These are phyloP conservation scores for Phlebiopsis flavidoalba DNA, from an alignment of 768 basidiomycete species.

Conservation along the genomic window DNA sequence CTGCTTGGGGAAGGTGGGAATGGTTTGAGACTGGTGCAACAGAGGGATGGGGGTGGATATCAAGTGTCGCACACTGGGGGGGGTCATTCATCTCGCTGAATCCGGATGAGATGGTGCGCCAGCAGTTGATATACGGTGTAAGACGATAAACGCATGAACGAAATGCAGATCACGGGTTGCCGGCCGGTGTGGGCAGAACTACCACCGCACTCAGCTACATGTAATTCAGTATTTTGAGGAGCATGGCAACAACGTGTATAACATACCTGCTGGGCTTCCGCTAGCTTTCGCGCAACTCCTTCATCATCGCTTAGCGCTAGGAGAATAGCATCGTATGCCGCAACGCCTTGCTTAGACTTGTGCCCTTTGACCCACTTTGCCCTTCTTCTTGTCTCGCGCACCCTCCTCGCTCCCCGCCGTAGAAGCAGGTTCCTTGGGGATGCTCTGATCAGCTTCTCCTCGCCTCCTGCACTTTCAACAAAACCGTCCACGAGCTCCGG, in stretches of 20 bases:
- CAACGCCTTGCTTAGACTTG: constrained; percentile 69
- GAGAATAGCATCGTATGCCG: constrained; percentile 83
- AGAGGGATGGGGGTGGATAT: constrained; percentile 65
- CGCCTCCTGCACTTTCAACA: constrained; percentile 81
- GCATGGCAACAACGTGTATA: not conserved
- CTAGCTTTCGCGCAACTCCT: constrained; percentile 70
- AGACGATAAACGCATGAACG: constrained; percentile 81
- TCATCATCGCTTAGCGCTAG: constrained; percentile 87
- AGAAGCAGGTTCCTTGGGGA: too few relatives aligned
- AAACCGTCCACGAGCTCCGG: constrained; percentile 87
- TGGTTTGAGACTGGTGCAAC: constrained; percentile 30
- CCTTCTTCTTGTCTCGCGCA: constrained; percentile 30
- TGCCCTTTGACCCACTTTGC: constrained; percentile 31
- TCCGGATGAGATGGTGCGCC: constrained; percentile 77
- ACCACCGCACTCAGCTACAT: constrained; percentile 35
- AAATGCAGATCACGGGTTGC: constrained; percentile 74
- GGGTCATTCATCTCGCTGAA: constrained; percentile 88
- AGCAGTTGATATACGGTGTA: constrained; percentile 87
- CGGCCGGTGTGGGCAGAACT: constrained; percentile 34
- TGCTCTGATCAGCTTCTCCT: constrained; percentile 43
- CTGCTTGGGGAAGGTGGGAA: constrained; percentile 29
- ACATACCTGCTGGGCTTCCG: constrained; percentile 78
- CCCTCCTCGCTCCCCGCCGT: constrained; percentile 26
- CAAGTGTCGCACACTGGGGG: too few relatives aligned
- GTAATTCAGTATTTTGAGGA: not conserved